phyloP scores from a whole-genome alignment of 2,329 filamentous ascomycete genomes.

The Xylaria arbuscula region DNA sequence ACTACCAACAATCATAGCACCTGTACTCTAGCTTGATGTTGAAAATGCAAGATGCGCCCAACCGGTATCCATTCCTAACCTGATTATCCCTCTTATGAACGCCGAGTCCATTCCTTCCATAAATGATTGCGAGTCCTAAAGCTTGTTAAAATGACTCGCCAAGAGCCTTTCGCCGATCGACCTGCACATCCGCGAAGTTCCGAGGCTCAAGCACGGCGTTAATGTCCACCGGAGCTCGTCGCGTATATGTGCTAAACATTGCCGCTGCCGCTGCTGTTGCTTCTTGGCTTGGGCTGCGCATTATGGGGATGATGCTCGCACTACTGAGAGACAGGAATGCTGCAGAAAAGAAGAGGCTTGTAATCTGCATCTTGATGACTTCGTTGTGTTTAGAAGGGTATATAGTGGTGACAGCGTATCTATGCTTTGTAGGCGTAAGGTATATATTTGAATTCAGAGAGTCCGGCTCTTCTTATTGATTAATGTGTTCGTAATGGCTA shows the following conservation, averaged over 20 bases:
- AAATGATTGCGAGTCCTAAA: not conserved
- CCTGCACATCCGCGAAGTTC: conserved; percentile 26
- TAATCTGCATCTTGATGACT: conserved; percentile 25
- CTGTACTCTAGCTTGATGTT: not conserved
- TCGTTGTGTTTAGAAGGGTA: not conserved
- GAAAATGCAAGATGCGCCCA: not conserved
- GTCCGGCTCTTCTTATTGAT: conserved; percentile 7
- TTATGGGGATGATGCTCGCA: conserved; percentile 31
- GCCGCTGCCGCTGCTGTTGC: not conserved
- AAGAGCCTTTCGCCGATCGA: conserved; percentile 32
- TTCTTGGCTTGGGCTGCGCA: not conserved
- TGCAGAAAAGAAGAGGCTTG: conserved; percentile 18
- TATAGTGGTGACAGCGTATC: not conserved
- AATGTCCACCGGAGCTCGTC: conserved; percentile 10
- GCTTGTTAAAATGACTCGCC: not conserved
- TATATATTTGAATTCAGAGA: not conserved
- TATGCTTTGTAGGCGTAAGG: not conserved
- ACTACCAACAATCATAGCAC: too few species aligned
- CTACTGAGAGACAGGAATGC: conserved; percentile 25
- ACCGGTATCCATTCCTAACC: not conserved
- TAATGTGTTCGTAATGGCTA: not conserved
- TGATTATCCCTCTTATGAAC: not conserved
- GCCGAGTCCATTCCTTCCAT: not conserved
- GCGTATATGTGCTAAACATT: conserved; percentile 10
- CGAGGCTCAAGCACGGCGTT: conserved; percentile 22